These are phyloP conservation scores for Botrytis byssoidea DNA, from an alignment of 2,329 filamentous ascomycete genomes.

Conservation along the genomic window DNA sequence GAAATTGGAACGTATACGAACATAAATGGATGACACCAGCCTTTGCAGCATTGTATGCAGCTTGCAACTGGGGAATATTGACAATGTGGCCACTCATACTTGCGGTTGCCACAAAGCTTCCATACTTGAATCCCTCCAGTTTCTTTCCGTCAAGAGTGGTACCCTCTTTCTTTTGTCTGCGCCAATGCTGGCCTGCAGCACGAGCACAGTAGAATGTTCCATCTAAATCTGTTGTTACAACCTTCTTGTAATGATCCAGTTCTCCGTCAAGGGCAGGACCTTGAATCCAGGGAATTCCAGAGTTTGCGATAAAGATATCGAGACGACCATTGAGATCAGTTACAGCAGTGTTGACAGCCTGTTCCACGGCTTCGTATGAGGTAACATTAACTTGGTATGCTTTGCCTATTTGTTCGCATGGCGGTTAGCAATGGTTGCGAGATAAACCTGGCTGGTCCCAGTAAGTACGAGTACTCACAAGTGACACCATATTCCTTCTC, in stretches of 20 bases:
- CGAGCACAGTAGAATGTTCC: conserved; percentile 76
- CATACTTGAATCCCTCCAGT: conserved; percentile 58
- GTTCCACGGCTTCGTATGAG: conserved; percentile 43
- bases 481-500: conserved; percentile 65
- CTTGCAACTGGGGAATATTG: conserved; percentile 73
- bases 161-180: conserved; percentile 66
- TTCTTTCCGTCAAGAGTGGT: conserved; percentile 61
- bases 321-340: conserved; percentile 69
- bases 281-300: conserved; percentile 71
- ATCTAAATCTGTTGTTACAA: conserved; percentile 71
- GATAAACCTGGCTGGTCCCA: too few species aligned
- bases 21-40: conserved; percentile 60
- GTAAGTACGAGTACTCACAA: conserved; percentile 47
- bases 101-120: conserved; percentile 75
- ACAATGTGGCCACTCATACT: conserved; percentile 77
- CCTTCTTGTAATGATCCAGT: conserved; percentile 62
- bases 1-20: conserved; percentile 38
- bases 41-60: conserved; percentile 72
- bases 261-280: conserved; percentile 65
- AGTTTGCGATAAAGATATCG: conserved; percentile 78
- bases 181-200: conserved; percentile 67
- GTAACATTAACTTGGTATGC: conserved; percentile 63
- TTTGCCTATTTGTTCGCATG: conserved; percentile 45
- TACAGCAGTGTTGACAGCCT: conserved; percentile 50
- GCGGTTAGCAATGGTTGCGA: conserved; percentile 7